Evolutionary conservation across 805 yeast species (phyloP).

Genomic region (Zygoascus bituminiphila): DNA sequence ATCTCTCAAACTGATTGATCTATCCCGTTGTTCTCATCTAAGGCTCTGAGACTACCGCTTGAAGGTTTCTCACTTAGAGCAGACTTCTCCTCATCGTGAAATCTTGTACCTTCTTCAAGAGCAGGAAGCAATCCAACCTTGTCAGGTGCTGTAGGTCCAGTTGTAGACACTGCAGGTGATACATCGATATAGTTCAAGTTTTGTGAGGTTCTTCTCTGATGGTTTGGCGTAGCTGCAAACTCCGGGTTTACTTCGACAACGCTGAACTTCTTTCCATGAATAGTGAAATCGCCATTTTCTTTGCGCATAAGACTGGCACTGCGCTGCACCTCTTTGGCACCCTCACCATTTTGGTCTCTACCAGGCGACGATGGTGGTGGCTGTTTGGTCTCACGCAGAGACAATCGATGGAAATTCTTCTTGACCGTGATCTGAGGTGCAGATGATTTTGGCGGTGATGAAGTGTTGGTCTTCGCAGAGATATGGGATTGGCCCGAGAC

Average conservation of each 20-base stretch:
- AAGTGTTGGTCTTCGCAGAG: not conserved
- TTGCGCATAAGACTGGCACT: slow-evolving; percentile 20
- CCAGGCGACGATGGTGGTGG: not conserved
- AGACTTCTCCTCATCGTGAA: too few species aligned
- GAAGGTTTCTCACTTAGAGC: too few species aligned
- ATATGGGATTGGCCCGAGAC: not conserved
- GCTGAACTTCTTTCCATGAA: slow-evolving; percentile 26
- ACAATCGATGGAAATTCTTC: slow-evolving; percentile 1
- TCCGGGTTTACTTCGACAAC: slow-evolving; percentile 28
- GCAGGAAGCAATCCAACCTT: too few species aligned
- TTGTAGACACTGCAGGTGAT: not conserved
- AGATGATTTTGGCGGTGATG: not conserved
- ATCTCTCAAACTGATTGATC: too few species aligned
- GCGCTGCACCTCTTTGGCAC: slow-evolving; percentile 11
- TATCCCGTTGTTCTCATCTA: too few species aligned
- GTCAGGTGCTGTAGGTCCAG: slow-evolving; percentile 4
- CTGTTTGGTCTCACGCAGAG: not conserved
- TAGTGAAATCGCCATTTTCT: slow-evolving; percentile 20
- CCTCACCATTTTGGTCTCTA: not conserved
- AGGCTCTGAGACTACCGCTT: too few species aligned
- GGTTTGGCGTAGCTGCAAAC: slow-evolving; percentile 19
- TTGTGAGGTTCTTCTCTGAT: slow-evolving; percentile 14
- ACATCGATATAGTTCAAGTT: not conserved
- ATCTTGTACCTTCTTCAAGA: too few species aligned
- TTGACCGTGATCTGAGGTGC: not conserved